Conservation (phyloP, 305 asterid species). For the Fraxinus dipetala region DNA sequence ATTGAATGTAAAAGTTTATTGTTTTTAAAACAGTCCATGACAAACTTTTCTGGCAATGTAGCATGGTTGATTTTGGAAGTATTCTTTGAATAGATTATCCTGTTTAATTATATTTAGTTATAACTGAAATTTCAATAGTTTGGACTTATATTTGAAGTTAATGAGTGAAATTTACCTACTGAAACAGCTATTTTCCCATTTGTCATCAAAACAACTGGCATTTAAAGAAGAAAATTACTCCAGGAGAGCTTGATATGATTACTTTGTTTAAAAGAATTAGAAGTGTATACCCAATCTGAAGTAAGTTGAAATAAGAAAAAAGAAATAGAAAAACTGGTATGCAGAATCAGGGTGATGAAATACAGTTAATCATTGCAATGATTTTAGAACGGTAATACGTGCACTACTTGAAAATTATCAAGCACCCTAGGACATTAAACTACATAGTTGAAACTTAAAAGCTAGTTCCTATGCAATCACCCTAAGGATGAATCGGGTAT, state of each 20-base stretch:
- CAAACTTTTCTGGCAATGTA: too few relatives aligned
- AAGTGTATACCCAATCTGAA: background rate
- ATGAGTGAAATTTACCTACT: background rate
- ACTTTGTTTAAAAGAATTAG: background rate
- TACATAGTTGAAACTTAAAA: background rate
- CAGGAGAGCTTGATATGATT: conserved; percentile 9
- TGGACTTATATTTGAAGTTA: background rate
- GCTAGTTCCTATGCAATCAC: background rate
- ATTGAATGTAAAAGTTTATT: too few relatives aligned
- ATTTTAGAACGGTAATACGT: background rate
- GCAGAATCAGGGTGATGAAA: background rate
- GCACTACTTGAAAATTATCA: background rate
- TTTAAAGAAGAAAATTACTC: background rate
- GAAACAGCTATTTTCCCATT: background rate
- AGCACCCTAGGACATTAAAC: background rate
- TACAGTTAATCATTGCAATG: background rate
- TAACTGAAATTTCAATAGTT: background rate
- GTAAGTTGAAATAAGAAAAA: background rate
- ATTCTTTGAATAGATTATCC: background rate
- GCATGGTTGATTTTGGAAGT: too few relatives aligned
- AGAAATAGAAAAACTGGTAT: background rate
- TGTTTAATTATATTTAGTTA: background rate
- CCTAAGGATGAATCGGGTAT: background rate
- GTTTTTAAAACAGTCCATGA: too few relatives aligned
- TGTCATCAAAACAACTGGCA: background rate